A percentile compares a stretch with the other conserved stretches of the same genome.
phyloP scores from a whole-genome alignment of 768 basidiomycete species.

The Leucocoprinus leucothites region DNA sequence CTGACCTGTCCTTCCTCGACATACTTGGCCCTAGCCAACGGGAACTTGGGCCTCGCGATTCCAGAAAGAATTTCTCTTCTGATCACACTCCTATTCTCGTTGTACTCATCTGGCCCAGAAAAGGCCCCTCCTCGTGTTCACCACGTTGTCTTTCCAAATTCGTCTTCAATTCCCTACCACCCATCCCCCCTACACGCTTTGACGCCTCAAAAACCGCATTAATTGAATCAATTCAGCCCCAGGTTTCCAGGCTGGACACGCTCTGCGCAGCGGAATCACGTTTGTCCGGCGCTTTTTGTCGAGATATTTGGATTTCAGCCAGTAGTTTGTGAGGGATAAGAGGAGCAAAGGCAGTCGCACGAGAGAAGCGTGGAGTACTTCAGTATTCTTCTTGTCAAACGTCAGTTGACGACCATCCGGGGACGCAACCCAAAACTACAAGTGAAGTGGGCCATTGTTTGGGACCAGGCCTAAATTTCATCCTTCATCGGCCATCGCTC shows the following conservation, averaged over 20 bases:
- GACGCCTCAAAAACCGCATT: not conserved
- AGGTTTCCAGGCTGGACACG: not conserved
- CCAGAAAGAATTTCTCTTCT: slow-evolving; percentile 10
- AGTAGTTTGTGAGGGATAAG: not conserved
- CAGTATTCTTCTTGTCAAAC: not conserved
- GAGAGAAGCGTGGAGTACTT: not conserved
- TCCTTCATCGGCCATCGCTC: too few relatives aligned
- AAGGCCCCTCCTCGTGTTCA: slow-evolving; percentile 13
- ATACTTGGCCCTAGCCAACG: not conserved
- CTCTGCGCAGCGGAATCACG: not conserved
- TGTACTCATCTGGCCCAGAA: not conserved
- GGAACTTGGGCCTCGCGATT: not conserved
- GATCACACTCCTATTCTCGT: slow-evolving; percentile 7
- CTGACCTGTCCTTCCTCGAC: not conserved
- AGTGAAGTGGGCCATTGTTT: not conserved
- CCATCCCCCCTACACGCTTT: not conserved
- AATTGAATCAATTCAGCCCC: not conserved
- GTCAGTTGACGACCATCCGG: not conserved
- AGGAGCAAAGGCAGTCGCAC: not conserved
- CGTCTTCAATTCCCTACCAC: not conserved
- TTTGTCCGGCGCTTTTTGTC: not conserved
- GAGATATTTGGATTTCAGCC: not conserved
- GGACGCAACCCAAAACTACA: not conserved
- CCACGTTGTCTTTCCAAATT: slow-evolving; percentile 13
- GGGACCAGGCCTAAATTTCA: too few relatives aligned